phyloP scores from a whole-genome alignment of 805 yeast genomes.

The Kuraishia hungarica region DNA sequence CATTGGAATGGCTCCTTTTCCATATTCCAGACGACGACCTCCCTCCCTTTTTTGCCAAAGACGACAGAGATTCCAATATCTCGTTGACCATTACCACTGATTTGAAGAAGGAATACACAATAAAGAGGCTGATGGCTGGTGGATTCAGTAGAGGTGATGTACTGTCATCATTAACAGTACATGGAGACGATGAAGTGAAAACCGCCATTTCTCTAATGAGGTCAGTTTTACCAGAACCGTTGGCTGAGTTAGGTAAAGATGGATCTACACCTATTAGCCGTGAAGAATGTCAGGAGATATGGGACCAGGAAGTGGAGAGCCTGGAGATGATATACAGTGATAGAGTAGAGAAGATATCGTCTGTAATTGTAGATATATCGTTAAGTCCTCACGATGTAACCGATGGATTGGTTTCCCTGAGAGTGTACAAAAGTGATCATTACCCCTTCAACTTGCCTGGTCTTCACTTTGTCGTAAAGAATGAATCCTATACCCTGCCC shows the following conservation, averaged over 20 bases:
- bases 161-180: slow-evolving; percentile 32
- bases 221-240: slow-evolving; percentile 28
- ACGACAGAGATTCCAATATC: slow-evolving; percentile 48
- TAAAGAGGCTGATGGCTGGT: slow-evolving; percentile 49
- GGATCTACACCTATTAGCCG: no score
- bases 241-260: slow-evolving; percentile 7
- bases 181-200: slow-evolving; percentile 34
- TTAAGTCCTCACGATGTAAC: slow-evolving; percentile 23
- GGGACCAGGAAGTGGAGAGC: slow-evolving; percentile 75
- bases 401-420: slow-evolving; percentile 19
- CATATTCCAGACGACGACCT: slow-evolving; percentile 94
- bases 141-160: slow-evolving; percentile 70
- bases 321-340: slow-evolving; percentile 53
- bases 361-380: slow-evolving; percentile 23
- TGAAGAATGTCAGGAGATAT: slow-evolving; percentile 32
- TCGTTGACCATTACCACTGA: slow-evolving; percentile 46
- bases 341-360: slow-evolving; percentile 22
- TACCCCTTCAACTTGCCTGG: slow-evolving; percentile 74
- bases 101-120: slow-evolving; percentile 44
- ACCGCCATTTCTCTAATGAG: slow-evolving; percentile 33
- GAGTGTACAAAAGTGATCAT: slow-evolving; percentile 33
- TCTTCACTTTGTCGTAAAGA: slow-evolving; percentile 38
- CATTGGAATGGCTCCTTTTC: slow-evolving; percentile 71
- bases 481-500: slow-evolving; percentile 46
- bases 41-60: slow-evolving; percentile 55